phyloP scores from a whole-genome alignment of 305 asterid genomes.

The Solanum hybrid region DNA sequence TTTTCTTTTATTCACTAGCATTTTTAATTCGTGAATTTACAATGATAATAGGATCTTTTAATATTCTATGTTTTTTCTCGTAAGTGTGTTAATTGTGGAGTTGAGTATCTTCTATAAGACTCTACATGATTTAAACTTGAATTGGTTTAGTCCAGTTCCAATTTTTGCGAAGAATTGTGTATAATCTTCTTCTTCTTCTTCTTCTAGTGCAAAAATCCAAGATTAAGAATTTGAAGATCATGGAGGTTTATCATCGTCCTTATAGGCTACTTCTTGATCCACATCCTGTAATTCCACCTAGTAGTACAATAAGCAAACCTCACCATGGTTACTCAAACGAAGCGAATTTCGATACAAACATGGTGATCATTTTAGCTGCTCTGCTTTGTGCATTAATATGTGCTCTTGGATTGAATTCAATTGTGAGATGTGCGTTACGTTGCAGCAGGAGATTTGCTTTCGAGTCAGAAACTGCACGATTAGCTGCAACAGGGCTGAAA shows the following conservation, averaged over 20 bases:
- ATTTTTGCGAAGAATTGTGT: neutral
- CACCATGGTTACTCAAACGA: conserved; percentile 22
- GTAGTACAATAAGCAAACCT: conserved; percentile 11
- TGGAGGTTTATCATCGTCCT: conserved; percentile 35
- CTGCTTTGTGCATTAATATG: conserved; percentile 57
- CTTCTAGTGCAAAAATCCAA: neutral
- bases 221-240: conserved; percentile 2
- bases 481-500: conserved; percentile 25
- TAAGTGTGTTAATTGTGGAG: neutral
- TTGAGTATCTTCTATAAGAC: neutral
- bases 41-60: neutral
- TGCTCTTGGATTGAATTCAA: conserved; percentile 61
- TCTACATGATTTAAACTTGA: neutral
- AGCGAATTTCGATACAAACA: conserved; percentile 51
- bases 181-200: neutral
- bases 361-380: conserved; percentile 69
- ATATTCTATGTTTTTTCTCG: neutral
- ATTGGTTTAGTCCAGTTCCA: conserved; percentile 5
- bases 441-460: conserved; percentile 24
- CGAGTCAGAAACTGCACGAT: conserved; percentile 8
- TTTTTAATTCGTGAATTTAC: neutral
- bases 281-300: conserved; percentile 3
- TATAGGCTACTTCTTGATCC: conserved; percentile 31
- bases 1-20: neutral
- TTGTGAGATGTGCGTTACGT: conserved; percentile 31